Base-by-base conservation (phyloP, 1,284 basidiomycete species). In the Marasmius fiardii region DNA sequence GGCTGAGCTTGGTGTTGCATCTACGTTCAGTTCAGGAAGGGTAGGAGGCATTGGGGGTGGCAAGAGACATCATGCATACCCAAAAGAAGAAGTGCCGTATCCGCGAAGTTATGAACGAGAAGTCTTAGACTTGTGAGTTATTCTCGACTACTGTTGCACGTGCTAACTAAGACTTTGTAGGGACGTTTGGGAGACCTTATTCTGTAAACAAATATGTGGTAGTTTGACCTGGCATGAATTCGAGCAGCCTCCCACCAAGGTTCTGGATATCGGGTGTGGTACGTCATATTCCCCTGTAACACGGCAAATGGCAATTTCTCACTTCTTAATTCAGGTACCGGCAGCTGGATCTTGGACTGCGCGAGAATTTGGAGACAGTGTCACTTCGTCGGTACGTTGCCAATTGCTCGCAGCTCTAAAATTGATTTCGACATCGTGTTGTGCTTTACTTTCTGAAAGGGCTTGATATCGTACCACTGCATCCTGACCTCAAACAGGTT, bases 201-300 rank as follows among this genome's bases (percentile, higher is more conserved):
- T 80, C 63, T 74, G 74, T 56, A 71, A 79, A 53, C 78, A 82
- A 53, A 68, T 82, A 8, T 80, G 76, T 57, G 75, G 77, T 43
- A 83, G 81, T 63, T 63, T 81, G 33, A 85, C 84, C 1, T 86
- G 79, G 75, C 83, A 87, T 68, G 72, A 77, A 45, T 86, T 87
- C 60, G 71, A 78, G 20, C 73, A 65, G n/a, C 76, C 80, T 5
- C 84, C 85, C 7, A 70, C 70, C 1, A 81, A 77, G 77, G 83
- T 86, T 82, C 71, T 89, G 26, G 86, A 89, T 63, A 69, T 89
- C 44, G 86, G 85, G 20, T 88, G 86, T 62, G 86, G 85, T 84
- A 60, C 63, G 80, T 71, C 14, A 31, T 39, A 14, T 50, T 51
- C 33, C 45, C 55, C 11, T 52, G 24, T 26, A 51, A 51, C 18